Evolutionary conservation across 2,329 filamentous ascomycete species (phyloP).

Genomic region (Fusarium sp.): DNA sequence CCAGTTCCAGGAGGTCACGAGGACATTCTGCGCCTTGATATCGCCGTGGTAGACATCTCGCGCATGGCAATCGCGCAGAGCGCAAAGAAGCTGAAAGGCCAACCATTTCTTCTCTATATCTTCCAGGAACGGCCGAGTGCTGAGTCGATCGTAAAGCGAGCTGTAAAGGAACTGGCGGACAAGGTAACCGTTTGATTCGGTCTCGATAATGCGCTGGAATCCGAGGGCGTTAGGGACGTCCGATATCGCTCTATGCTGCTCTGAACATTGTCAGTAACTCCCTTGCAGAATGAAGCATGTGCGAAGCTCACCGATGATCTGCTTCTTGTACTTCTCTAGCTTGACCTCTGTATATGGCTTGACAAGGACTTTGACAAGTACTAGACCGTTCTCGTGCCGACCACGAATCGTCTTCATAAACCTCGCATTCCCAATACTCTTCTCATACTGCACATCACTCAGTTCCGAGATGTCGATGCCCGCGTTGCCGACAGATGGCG

Average conservation of each 20-base stretch:
- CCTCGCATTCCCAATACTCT: conserved; percentile 87
- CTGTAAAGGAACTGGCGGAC: conserved; percentile 96
- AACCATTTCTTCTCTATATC: conserved; percentile 99
- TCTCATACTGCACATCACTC: conserved; percentile 90
- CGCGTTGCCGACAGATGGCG: conserved; percentile 89
- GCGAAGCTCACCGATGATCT: conserved; percentile 73
- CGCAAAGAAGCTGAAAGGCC: conserved; percentile 93
- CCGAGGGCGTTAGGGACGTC: conserved; percentile 91
- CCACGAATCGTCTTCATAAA: conserved; percentile 98
- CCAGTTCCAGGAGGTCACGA: conserved; percentile 99
- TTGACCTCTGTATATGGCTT: conserved; percentile 89
- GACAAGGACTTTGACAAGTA: conserved; percentile 93
- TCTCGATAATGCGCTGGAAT: conserved; percentile 93
- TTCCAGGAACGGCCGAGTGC: conserved; percentile 94
- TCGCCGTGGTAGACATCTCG: conserved; percentile 94
- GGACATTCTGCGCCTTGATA: conserved; percentile 96
- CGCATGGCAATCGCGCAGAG: conserved; percentile 89
- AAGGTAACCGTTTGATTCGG: conserved; percentile 89
- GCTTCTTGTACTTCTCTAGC: conserved; percentile 80
- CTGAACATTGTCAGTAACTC: conserved; percentile 56
- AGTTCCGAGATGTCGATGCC: conserved; percentile 95
- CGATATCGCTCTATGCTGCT: conserved; percentile 80
- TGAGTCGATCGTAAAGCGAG: conserved; percentile 96
- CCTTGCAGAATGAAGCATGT: too few species aligned
- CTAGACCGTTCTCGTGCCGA: conserved; percentile 87